These are phyloP conservation scores for Vigna angularis DNA, from an alignment of 306 rosid genomes.

Conservation along the genomic window DNA sequence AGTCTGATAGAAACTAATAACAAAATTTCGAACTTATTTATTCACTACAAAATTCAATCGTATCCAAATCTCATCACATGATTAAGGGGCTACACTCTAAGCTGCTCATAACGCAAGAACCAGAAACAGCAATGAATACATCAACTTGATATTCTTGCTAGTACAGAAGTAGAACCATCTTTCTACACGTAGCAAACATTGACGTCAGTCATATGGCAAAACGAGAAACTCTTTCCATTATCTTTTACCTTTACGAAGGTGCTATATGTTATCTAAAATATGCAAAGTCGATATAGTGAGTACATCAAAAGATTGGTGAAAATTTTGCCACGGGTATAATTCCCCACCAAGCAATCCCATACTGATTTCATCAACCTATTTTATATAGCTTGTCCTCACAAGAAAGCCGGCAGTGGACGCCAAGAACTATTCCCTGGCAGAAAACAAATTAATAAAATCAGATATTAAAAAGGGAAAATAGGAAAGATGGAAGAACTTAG, in stretches of 20 bases:
- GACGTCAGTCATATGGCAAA: conserved; percentile 8
- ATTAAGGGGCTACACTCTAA: conserved; percentile 10
- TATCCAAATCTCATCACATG: conserved; percentile 10
- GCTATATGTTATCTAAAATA: conserved; percentile 35
- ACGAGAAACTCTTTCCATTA: conserved; percentile 31
- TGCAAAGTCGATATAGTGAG: conserved; percentile 6
- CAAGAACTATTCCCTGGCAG: conserved; percentile 44
- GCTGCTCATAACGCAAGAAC: conserved; percentile 30
- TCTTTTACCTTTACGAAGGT: conserved; percentile 38
- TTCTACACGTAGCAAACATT: conserved; percentile 19
- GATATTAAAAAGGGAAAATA: not conserved
- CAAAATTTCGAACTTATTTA: not conserved
- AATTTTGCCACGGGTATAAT: conserved; percentile 12
- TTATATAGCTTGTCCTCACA: conserved; percentile 43
- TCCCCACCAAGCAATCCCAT: conserved; percentile 29
- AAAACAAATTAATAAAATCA: conserved; percentile 14
- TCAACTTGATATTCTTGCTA: conserved; percentile 29
- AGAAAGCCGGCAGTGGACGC: conserved; percentile 27
- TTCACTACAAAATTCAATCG: conserved; percentile 23
- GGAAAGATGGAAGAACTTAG: not conserved
- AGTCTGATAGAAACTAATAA: not conserved
- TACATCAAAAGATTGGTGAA: conserved; percentile 14
- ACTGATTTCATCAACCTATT: conserved; percentile 33
- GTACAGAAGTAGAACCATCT: conserved; percentile 1
- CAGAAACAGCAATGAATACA: conserved; percentile 11